Evolutionary conservation across 2,329 filamentous ascomycete species (phyloP), one percentile per base, ranked within the genome.

Genomic region (Lachnellula occidentalis): DNA sequence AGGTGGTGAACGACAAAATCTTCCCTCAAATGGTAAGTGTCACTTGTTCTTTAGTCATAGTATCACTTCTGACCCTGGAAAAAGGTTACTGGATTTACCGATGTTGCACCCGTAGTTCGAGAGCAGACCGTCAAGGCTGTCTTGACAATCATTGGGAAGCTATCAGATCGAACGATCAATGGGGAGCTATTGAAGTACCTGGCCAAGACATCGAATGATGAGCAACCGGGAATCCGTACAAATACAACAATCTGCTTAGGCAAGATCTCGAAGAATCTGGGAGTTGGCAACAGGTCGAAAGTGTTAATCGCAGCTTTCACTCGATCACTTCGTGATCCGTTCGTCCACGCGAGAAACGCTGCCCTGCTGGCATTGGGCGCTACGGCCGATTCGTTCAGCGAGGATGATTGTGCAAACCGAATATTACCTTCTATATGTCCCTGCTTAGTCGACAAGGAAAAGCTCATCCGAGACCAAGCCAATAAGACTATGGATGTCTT

Each of bases 171-270:
- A 37, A 88, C 88, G 7, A 86, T 97, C 63, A 99, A 99, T 63
- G 92, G 94, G 51, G 94, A 99, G 64, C 78, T 99, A 11, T 76
- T 99, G 21, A 88, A 88, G 64, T 87, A 95, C 67, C 79, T 99
- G 27, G 94, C 94, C 43, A 96, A 95, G 70, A 96, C 92, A 1
- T 91, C 94, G 45, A 99, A 97, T 64, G 94, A 99, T 59, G 94
- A 97, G 65, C 92, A 99, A 67, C 91, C 94, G 1, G 94, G 94
- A 0, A 99, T 99, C 61, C 83, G 94, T 58, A 99, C 94, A 8
- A 99, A 99, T 69, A 99, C 94, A 0, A 99, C 94, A 1, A 99
- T 99, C 53, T 97, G 92, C 68, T 74, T 99, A 0, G 94, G 94
- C 21, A 97, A 96, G 67, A 96, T 99, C 63, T 92, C 94, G 14